A percentile compares a stretch with the other conserved stretches of the same genome.
phyloP scores from a whole-genome alignment of 805 yeast species.

The Kodamaea kakaduensis region DNA sequence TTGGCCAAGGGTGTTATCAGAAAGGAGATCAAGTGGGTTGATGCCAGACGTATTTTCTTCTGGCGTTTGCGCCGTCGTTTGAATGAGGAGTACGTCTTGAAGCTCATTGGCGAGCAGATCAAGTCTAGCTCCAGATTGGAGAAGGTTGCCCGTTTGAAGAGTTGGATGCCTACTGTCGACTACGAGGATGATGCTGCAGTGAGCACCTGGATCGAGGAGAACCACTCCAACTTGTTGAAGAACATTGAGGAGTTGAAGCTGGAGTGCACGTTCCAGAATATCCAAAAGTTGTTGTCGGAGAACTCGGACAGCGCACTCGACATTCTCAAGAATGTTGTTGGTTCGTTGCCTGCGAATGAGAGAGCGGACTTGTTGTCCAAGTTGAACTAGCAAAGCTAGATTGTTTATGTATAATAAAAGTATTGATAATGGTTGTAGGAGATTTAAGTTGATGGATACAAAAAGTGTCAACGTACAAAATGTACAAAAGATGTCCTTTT shows the following conservation, averaged over 20 bases:
- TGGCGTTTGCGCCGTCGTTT: constrained; percentile 97
- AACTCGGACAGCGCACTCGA: constrained; percentile 27
- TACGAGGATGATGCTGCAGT: constrained; percentile 71
- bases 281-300: constrained; percentile 48
- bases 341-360: constrained; percentile 33
- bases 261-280: constrained; percentile 61
- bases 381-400: too few relatives aligned
- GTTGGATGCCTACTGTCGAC: constrained; percentile 79
- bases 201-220: constrained; percentile 80
- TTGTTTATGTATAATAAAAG: too few relatives aligned
- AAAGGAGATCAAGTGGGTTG: constrained; percentile 78
- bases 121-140: constrained; percentile 64
- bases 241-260: constrained; percentile 60
- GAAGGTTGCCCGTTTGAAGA: constrained; percentile 78
- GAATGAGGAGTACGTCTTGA: constrained; percentile 84
- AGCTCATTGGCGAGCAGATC: constrained; percentile 63
- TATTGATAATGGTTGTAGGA: too few relatives aligned
- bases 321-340: constrained; percentile 34
- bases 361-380: constrained; percentile 25
- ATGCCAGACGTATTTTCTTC: constrained; percentile 95
- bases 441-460: too few relatives aligned
- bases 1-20: constrained; percentile 87
- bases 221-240: constrained; percentile 59
- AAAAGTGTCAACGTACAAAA: too few relatives aligned
- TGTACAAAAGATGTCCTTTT: constrained; percentile 1